Conservation (phyloP, 2,329 filamentous ascomycete genomes). For the Knufia fluminis region DNA sequence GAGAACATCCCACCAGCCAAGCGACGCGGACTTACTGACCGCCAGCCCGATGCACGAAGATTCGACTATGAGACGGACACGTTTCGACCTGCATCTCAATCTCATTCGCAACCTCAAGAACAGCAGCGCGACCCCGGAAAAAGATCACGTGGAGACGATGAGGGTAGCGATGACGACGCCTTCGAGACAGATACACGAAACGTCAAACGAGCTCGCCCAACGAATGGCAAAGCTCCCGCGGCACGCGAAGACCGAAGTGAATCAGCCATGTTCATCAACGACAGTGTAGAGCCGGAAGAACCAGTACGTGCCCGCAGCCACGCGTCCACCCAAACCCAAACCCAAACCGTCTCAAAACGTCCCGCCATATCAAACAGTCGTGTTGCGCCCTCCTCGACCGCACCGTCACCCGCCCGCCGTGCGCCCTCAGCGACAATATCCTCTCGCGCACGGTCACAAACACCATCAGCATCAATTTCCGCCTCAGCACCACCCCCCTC, state of each 20-base stretch:
- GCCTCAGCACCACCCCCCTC: neutral
- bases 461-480: neutral
- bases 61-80: conserved; percentile 10
- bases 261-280: neutral
- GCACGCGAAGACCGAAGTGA: neutral
- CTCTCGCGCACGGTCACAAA: neutral
- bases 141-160: neutral
- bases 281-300: neutral
- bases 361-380: neutral
- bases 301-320: neutral
- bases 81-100: too few species aligned
- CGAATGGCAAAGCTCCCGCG: neutral
- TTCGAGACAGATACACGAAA: conserved; percentile 13
- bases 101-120: too few species aligned
- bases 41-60: conserved; percentile 13
- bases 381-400: neutral
- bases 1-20: conserved; percentile 10
- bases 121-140: too few species aligned
- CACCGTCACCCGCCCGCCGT: neutral
- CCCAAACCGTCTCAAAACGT: conserved; percentile 1
- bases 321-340: neutral
- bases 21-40: conserved; percentile 11
- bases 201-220: neutral
- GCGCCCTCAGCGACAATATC: conserved; percentile 1
- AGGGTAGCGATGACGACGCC: conserved; percentile 10